phyloP scores from a whole-genome alignment of 345 rosid genomes.

The Pugionium cornutum region DNA sequence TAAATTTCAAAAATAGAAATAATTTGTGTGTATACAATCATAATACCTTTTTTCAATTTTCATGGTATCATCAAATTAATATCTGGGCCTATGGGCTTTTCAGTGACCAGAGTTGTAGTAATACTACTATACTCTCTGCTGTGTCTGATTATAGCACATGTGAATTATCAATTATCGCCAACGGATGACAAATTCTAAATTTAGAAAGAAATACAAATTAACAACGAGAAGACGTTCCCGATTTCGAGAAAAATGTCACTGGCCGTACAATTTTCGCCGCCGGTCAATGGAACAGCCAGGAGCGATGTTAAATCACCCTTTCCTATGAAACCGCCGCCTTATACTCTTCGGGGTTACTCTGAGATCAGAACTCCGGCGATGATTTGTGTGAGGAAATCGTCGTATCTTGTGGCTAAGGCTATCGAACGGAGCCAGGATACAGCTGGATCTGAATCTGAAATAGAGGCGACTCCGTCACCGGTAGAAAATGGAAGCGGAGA shows the following conservation, averaged over 20 bases:
- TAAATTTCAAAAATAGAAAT: too few species aligned
- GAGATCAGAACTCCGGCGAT: not conserved
- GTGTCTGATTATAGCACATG: slow-evolving; percentile 21
- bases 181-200: not conserved
- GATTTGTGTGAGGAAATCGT: not conserved
- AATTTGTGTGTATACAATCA: too few species aligned
- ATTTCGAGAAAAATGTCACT: slow-evolving; percentile 38
- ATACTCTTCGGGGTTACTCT: not conserved
- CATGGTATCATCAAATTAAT: not conserved
- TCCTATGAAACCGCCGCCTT: not conserved
- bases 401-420: slow-evolving; percentile 40
- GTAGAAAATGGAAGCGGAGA: slow-evolving; percentile 26
- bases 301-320: not conserved
- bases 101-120: slow-evolving; percentile 15
- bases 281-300: slow-evolving; percentile 26
- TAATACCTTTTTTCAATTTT: too few species aligned
- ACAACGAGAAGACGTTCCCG: not conserved
- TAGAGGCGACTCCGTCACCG: slow-evolving; percentile 32
- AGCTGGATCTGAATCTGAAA: slow-evolving; percentile 40
- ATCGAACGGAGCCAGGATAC: slow-evolving; percentile 63
- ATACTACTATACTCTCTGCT: not conserved
- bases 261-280: slow-evolving; percentile 39
- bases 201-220: too few species aligned
- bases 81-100: slow-evolving; percentile 2
- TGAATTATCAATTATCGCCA: slow-evolving; percentile 36